Percentiles rank a stretch among this genome's conserved stretches.
Evolutionary conservation across 441 rosid genomes (phyloP).

Genomic region (Brassica hybrid): DNA sequence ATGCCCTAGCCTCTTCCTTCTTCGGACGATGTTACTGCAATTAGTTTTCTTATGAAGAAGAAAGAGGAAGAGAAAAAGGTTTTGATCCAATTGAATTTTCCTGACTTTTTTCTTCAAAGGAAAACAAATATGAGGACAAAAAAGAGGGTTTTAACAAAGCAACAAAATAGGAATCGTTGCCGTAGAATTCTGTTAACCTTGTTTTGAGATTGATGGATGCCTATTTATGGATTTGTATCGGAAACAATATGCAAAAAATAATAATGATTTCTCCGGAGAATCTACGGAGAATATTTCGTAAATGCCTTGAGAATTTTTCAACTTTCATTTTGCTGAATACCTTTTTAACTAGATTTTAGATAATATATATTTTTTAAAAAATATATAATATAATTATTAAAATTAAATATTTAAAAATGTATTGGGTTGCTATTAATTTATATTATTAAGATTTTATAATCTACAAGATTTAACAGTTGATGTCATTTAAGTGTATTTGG

Average conservation of each 20-base stretch:
- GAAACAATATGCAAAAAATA: not conserved
- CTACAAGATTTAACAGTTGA: too few relatives aligned
- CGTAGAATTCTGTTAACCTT: not conserved
- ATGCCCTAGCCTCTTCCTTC: too few relatives aligned
- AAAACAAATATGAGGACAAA: not conserved
- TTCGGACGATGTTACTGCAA: not conserved
- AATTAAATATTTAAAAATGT: too few relatives aligned
- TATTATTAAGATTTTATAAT: too few relatives aligned
- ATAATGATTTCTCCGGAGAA: not conserved
- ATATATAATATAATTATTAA: too few relatives aligned
- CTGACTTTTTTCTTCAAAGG: too few relatives aligned
- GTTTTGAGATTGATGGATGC: not conserved
- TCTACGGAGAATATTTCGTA: not conserved
- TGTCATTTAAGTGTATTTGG: too few relatives aligned
- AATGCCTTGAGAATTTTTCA: not conserved
- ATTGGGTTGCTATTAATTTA: too few relatives aligned
- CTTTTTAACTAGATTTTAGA: not conserved
- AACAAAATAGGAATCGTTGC: conserved; percentile 14
- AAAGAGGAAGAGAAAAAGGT: too few relatives aligned
- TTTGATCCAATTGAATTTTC: too few relatives aligned
- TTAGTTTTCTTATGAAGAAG: too few relatives aligned
- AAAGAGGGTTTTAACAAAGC: not conserved
- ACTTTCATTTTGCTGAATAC: not conserved
- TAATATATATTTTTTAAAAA: too few relatives aligned
- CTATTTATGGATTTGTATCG: not conserved